phyloP scores from a whole-genome alignment of 2,329 filamentous ascomycete species.

The Aureobasidium sp. region DNA sequence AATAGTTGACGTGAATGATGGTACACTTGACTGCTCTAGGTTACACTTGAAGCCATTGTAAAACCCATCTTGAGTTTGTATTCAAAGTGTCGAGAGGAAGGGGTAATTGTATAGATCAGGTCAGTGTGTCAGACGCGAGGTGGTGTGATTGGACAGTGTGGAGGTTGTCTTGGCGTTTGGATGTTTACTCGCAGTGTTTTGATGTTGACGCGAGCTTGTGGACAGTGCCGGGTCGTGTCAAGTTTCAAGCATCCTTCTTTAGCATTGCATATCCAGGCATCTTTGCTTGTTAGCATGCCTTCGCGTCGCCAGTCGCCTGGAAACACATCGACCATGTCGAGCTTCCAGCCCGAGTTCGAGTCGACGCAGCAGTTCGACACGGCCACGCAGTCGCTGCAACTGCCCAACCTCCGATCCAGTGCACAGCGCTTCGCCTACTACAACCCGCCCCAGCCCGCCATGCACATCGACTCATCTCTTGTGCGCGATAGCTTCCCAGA shows the following conservation, averaged over 20 bases:
- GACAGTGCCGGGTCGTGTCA: background rate
- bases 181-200: conserved; percentile 15
- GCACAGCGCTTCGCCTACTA: conserved; percentile 9
- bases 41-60: too few relatives aligned
- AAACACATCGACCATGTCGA: conserved; percentile 17
- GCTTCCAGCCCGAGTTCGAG: conserved; percentile 18
- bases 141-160: background rate
- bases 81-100: too few relatives aligned
- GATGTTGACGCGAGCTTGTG: conserved; percentile 12
- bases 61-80: too few relatives aligned
- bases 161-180: conserved; percentile 5
- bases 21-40: background rate
- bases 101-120: background rate
- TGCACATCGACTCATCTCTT: conserved; percentile 5
- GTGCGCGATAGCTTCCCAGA: conserved; percentile 12
- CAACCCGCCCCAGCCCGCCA: background rate
- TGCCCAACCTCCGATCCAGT: conserved; percentile 12
- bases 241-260: conserved; percentile 6
- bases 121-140: too few relatives aligned
- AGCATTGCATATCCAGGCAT: background rate
- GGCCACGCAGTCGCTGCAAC: conserved; percentile 16
- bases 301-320: conserved; percentile 10
- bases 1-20: background rate
- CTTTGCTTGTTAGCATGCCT: conserved; percentile 4
- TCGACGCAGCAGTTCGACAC: conserved; percentile 20